A percentile compares a stretch with the other conserved stretches of the same genome.
These are phyloP conservation scores for Penicillium sp. DNA, from an alignment of 2,329 filamentous ascomycete genomes.

Conservation along the genomic window DNA sequence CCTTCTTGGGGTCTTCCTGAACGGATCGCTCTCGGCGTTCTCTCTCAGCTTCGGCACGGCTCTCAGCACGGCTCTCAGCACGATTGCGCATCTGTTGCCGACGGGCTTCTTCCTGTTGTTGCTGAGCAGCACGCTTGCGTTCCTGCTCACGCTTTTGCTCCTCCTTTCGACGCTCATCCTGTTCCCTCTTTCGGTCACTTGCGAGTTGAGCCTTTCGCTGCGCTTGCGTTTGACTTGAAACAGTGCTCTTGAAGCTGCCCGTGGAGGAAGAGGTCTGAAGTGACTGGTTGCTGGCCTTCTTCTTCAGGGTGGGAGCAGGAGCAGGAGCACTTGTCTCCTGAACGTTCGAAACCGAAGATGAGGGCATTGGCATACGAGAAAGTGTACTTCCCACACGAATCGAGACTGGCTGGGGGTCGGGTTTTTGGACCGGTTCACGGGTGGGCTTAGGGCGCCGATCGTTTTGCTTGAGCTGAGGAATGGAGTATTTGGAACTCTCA, in stretches of 20 bases:
- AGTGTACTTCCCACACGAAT: constrained; percentile 47
- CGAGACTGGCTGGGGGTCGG: constrained; percentile 45
- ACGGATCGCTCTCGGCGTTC: constrained; percentile 44
- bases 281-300: constrained; percentile 64
- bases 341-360: constrained; percentile 53
- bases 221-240: constrained; percentile 55
- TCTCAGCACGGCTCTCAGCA: constrained; percentile 51
- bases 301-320: constrained; percentile 42
- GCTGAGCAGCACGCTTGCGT: constrained; percentile 61
- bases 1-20: constrained; percentile 60
- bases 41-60: constrained; percentile 53
- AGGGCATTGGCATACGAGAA: constrained; percentile 41
- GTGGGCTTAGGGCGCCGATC: constrained; percentile 44
- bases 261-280: constrained; percentile 52
- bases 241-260: constrained; percentile 60
- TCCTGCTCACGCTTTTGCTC: constrained; percentile 78
- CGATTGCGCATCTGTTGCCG: constrained; percentile 52
- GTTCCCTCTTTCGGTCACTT: constrained; percentile 76
- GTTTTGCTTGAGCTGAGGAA: constrained; percentile 30
- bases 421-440: constrained; percentile 41
- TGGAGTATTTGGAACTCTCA: constrained; percentile 28
- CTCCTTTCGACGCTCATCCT: constrained; percentile 74
- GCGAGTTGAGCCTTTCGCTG: constrained; percentile 68
- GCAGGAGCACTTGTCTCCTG: constrained; percentile 51
- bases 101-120: constrained; percentile 55